These are phyloP conservation scores for Beauveria bassiana DNA, from an alignment of 2,329 filamentous ascomycete species.

Conservation along the genomic window DNA sequence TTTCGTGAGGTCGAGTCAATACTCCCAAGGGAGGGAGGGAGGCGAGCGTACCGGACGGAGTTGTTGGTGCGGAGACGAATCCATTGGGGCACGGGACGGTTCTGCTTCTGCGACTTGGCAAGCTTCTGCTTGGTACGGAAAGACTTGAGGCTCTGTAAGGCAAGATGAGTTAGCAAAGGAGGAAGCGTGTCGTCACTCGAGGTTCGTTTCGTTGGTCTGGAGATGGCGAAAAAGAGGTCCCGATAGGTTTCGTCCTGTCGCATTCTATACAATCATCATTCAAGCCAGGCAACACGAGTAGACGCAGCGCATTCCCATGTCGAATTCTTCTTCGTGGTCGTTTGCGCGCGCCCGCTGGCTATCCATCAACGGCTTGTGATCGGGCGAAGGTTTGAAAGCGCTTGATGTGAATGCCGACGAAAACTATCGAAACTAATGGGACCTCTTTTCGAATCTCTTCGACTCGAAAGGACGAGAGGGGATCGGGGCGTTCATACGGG, in stretches of 20 bases:
- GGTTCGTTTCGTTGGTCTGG: neutral
- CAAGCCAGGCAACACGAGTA: neutral
- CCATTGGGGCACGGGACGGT: constrained; percentile 99
- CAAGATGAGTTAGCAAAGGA: constrained; percentile 18
- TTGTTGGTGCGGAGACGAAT: constrained; percentile 97
- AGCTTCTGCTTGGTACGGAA: constrained; percentile 99
- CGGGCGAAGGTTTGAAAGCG: neutral
- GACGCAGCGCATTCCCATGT: neutral
- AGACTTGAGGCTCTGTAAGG: constrained; percentile 88
- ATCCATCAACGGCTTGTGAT: neutral
- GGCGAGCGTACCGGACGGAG: constrained; percentile 85
- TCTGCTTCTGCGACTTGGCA: constrained; percentile 99
- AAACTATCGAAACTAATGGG: neutral
- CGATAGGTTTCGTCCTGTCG: neutral
- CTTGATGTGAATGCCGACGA: neutral
- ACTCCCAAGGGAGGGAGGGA: neutral
- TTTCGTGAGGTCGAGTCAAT: neutral
- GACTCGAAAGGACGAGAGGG: neutral
- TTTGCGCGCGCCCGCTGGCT: neutral
- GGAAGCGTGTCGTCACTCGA: neutral
- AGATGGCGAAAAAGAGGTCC: neutral
- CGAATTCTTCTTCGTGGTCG: neutral
- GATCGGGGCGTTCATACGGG: constrained; percentile 26
- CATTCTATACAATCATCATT: neutral
- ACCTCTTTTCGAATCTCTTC: neutral